Percentiles rank a stretch among this genome's conserved stretches.
These are phyloP conservation scores for Podaxis rugospora DNA, from an alignment of 768 basidiomycete species.

Conservation along the genomic window DNA sequence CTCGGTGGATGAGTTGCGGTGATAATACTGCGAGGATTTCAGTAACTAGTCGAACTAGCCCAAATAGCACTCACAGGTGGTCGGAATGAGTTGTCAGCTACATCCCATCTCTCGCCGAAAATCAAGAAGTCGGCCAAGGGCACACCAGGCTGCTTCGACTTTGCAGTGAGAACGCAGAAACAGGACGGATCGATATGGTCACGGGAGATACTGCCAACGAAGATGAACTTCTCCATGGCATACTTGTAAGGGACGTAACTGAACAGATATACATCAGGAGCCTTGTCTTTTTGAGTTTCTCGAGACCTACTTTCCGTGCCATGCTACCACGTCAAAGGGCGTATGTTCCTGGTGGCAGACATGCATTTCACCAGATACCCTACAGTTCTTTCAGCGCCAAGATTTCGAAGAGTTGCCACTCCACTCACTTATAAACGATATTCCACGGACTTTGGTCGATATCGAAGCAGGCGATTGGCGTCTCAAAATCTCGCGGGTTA, in stretches of 20 bases:
- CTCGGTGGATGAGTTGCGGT: constrained; percentile 58
- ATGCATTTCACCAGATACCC: constrained; percentile 52
- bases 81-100: constrained; percentile 52
- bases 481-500: constrained; percentile 60
- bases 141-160: constrained; percentile 53
- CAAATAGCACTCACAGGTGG: constrained; percentile 41
- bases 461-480: constrained; percentile 61
- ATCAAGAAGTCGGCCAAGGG: constrained; percentile 63
- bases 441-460: constrained; percentile 59
- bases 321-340: constrained; percentile 70
- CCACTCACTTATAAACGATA: constrained; percentile 44
- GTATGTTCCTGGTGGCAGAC: constrained; percentile 56
- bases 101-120: constrained; percentile 63
- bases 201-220: constrained; percentile 59
- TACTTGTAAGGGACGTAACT: constrained; percentile 70
- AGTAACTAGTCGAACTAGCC: not conserved
- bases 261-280: not conserved
- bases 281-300: not conserved
- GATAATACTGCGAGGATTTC: constrained; percentile 44
- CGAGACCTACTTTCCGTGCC: constrained; percentile 60
- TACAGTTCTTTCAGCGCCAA: constrained; percentile 16
- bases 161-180: constrained; percentile 65
- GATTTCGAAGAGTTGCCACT: not conserved
- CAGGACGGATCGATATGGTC: constrained; percentile 71
- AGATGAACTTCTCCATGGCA: constrained; percentile 57